Evolutionary conservation across 2,329 filamentous ascomycete species (phyloP), one percentile per base, ranked within the genome.

Genomic region (Arachnomyces sp.): DNA sequence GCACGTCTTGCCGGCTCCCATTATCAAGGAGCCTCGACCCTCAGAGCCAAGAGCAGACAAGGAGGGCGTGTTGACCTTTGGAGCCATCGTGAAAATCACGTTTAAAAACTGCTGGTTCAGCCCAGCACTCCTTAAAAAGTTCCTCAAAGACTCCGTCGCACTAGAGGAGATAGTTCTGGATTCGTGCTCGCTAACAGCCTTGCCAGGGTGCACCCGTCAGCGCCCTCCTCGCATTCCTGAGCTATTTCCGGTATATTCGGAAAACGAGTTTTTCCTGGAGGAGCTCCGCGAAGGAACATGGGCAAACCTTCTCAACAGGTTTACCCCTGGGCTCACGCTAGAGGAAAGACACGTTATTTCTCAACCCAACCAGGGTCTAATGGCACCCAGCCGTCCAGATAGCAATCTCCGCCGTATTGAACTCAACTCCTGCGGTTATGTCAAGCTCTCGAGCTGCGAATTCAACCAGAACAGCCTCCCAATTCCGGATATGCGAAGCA

Each of bases 71-170:
- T 54, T 80, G n/a, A 55, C 57, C 1, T 68, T 86, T 33, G 75
- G 74, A 3, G 58, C 75, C 49, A 57, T 85, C 16, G 66, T 75
- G 44, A 65, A 77, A 36, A 57, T 86, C 2, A 79, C 73, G 0
- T 62, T 86, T 7, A 76, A 76, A 49, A 86, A 86, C 50, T 84
- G 81, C 60, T 86, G 81, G 80, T 64, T 78, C 9, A 73, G 73
- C 2, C 80, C 82, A 0, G 65, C 72, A 31, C 66, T 78, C 2
- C 65, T 85, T 25, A 52, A 71, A 25, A 62, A 68, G 8, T 67
- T 80, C 38, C 61, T 80, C 43, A 61, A 62, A 2, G 55, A 59
- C 3, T 73, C 80, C 56, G 65, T 69, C 6, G 65, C 57, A 2
- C 57, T 85, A 9, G 65, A 73, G 45, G 71, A 68, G 14, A 55